Evolutionary conservation across 257 asterid genomes (phyloP).

Genomic region (Fraxinus pennsylvanica): DNA sequence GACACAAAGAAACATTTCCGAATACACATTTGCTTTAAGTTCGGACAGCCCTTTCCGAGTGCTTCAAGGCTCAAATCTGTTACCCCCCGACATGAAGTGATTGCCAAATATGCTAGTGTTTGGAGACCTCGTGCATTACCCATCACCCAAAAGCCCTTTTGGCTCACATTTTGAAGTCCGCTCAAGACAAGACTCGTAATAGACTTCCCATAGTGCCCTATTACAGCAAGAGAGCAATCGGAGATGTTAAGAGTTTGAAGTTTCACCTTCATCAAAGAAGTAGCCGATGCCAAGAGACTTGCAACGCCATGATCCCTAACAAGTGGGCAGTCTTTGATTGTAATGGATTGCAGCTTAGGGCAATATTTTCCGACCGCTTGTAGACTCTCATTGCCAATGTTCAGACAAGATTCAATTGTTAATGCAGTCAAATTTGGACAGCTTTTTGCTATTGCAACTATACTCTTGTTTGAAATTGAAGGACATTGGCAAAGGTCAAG

Average conservation of each 20-base stretch:
- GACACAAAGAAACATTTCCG: constrained; percentile 65
- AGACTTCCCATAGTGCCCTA: constrained; percentile 82
- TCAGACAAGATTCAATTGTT: constrained; percentile 69
- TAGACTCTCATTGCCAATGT: constrained; percentile 68
- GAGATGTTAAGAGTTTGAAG: constrained; percentile 68
- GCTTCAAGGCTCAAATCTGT: constrained; percentile 77
- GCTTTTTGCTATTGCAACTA: constrained; percentile 63
- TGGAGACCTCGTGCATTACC: constrained; percentile 67
- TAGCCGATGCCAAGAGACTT: constrained; percentile 56
- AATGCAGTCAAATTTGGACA: constrained; percentile 63
- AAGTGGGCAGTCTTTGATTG: constrained; percentile 72
- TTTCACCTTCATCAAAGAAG: constrained; percentile 56
- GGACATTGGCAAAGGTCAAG: constrained; percentile 81
- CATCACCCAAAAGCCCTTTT: constrained; percentile 92
- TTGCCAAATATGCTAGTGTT: constrained; percentile 53
- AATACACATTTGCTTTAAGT: constrained; percentile 55
- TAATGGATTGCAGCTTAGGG: constrained; percentile 58
- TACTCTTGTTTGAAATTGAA: constrained; percentile 61
- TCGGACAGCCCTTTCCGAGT: constrained; percentile 63
- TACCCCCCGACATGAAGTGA: constrained; percentile 68
- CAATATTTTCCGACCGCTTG: constrained; percentile 65
- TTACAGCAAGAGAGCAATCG: constrained; percentile 74
- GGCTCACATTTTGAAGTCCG: constrained; percentile 75
- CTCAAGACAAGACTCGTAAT: constrained; percentile 59
- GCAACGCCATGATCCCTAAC: constrained; percentile 83